These are phyloP conservation scores for Salix udensis DNA, from an alignment of 345 rosid genomes.

Conservation along the genomic window DNA sequence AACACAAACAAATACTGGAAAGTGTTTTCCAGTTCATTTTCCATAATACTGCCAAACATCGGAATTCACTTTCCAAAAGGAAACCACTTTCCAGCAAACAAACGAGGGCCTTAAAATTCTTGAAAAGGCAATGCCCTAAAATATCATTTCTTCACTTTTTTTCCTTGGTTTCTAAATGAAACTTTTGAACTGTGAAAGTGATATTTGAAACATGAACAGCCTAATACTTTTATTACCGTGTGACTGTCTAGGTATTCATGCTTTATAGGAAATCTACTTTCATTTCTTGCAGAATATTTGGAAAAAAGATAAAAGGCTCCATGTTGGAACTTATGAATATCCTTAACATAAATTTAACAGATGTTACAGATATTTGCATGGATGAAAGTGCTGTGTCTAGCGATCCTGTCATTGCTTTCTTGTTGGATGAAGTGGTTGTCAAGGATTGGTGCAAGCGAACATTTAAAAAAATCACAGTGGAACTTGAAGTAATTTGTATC, in stretches of 20 bases:
- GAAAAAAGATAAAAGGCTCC: not conserved
- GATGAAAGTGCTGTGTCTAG: slow-evolving; percentile 98
- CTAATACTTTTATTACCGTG: not conserved
- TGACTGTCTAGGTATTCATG: not conserved
- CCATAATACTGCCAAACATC: no score
- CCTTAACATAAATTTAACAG: slow-evolving; percentile 62
- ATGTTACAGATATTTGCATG: slow-evolving; percentile 92
- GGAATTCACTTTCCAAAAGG: no score
- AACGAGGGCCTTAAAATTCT: not conserved
- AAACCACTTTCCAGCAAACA: no score
- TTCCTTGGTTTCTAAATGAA: not conserved
- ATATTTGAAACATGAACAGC: slow-evolving; percentile 1
- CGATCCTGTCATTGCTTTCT: slow-evolving; percentile 86
- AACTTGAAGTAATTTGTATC: slow-evolving; percentile 83
- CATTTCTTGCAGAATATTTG: not conserved
- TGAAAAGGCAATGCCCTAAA: not conserved
- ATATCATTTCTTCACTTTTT: not conserved
- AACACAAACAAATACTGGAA: no score
- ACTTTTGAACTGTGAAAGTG: not conserved
- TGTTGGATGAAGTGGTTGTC: slow-evolving; percentile 97
- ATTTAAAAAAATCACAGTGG: slow-evolving; percentile 50
- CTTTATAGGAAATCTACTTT: not conserved
- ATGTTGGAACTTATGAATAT: slow-evolving; percentile 14
- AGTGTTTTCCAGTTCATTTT: no score
- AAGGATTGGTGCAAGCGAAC: slow-evolving; percentile 97